Percentiles rank a stretch among this genome's conserved stretches.
These are phyloP conservation scores for Colletotrichum sp. DNA, from an alignment of 2,329 filamentous ascomycete species.

Conservation along the genomic window DNA sequence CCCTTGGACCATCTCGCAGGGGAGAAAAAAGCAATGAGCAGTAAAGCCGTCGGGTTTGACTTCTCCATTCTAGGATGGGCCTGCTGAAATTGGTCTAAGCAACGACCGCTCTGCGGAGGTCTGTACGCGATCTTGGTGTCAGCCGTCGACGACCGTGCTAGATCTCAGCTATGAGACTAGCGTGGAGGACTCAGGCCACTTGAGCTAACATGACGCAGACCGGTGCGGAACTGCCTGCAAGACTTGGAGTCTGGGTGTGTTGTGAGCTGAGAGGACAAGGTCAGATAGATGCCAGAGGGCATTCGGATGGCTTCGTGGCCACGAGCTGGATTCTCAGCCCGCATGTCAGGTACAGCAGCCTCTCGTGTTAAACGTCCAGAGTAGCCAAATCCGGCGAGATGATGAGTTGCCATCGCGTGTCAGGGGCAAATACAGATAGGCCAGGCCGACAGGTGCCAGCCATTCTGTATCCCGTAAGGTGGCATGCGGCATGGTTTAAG, in stretches of 20 bases:
- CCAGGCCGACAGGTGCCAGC: neutral
- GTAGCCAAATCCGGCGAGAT: neutral
- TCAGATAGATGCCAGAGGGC: neutral
- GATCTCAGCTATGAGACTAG: neutral
- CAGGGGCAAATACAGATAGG: neutral
- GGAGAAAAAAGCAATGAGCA: neutral
- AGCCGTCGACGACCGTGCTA: neutral
- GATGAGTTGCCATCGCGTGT: conserved; percentile 1
- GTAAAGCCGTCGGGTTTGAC: neutral
- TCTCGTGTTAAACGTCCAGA: neutral
- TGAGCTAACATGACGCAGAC: neutral
- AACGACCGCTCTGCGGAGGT: neutral
- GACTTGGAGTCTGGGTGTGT: neutral
- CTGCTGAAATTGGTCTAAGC: neutral
- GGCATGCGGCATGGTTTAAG: neutral
- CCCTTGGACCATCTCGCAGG: neutral
- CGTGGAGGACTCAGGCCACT: neutral
- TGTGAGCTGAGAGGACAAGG: neutral
- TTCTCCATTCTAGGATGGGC: neutral
- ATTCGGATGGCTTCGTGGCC: neutral
- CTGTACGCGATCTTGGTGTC: neutral
- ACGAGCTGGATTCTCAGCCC: neutral
- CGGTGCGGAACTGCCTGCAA: neutral
- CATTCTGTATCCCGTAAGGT: neutral
- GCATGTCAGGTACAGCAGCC: neutral